Evolutionary conservation across 2,329 filamentous ascomycete species (phyloP), one percentile per base, ranked within the genome.

Genomic region (Neopestalotiopsis sp.): DNA sequence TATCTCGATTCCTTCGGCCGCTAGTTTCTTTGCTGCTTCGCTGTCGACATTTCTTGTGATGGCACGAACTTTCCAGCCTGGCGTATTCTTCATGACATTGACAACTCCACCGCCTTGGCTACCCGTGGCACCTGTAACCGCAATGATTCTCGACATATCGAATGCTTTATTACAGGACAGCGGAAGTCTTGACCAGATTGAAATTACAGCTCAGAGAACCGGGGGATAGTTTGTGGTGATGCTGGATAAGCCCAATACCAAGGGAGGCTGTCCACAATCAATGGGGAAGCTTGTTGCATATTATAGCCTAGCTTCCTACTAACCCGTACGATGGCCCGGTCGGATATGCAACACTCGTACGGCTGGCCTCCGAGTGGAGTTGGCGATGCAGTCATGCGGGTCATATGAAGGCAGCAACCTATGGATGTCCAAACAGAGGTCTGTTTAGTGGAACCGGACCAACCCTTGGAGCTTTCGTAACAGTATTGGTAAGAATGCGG

Each of bases 51-150:
- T 68, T 30, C 69, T 61, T 7, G 67, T 70, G 45, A 70, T 40
- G 14, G 67, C 69, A 3, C 69, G 28, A 57, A 70, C 61, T n/a
- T 67, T 45, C 67, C 69, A 70, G 20, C 69, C 69, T 7, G 67
- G 69, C 2, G 63, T 65, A 10, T 68, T 70, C 34, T 59, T 68
- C 69, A 70, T 70, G 4, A 68, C 59, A 49, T 68, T 70, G 2
- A 68, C 67, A 32, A 70, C 63, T 42, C 66, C 63, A 5, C 69
- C 63, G 12, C 69, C 69, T 49, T 70, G 69, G 3, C 58, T 14
- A 45, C 67, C 67, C 14, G 63, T 70, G 45, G 57, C 62, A 38
- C 69, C 69, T 4, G 63, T 68, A n/a, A 70, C 63, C 2, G 67
- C 64, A 32, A 70, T 70, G 49, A 67, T 67, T 38, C 65, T 67